Evolutionary conservation across 2,329 filamentous ascomycete species (phyloP).

Genomic region (Aspergillus jensenii): DNA sequence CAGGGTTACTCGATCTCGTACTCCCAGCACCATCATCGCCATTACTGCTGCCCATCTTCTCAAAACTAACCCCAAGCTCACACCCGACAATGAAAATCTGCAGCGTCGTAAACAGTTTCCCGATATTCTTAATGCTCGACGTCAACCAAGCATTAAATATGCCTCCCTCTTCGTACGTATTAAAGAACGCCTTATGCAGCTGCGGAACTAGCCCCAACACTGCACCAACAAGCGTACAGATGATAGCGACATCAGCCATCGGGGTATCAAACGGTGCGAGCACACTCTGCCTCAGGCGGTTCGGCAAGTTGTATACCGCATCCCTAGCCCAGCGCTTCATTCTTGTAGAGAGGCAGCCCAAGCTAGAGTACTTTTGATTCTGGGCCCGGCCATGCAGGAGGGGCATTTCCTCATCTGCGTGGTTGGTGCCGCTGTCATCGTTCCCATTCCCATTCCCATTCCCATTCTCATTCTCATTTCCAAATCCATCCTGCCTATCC

Average conservation of each 20-base stretch:
- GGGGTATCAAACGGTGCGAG: slow-evolving; percentile 43
- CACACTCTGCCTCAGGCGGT: slow-evolving; percentile 30
- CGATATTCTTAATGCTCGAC: slow-evolving; percentile 60
- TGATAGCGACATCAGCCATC: slow-evolving; percentile 62
- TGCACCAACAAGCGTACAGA: slow-evolving; percentile 60
- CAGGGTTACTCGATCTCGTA: slow-evolving; percentile 38
- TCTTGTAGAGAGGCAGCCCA: background rate
- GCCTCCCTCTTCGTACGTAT: slow-evolving; percentile 56
- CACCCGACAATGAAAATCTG: slow-evolving; percentile 67
- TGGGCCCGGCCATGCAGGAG: slow-evolving; percentile 46
- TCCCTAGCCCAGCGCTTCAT: background rate
- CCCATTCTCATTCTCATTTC: background rate
- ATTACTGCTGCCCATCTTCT: slow-evolving; percentile 41
- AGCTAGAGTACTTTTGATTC: slow-evolving; percentile 15
- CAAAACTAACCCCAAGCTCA: slow-evolving; percentile 59
- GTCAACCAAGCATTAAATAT: slow-evolving; percentile 68
- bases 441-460: background rate
- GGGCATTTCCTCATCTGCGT: slow-evolving; percentile 50
- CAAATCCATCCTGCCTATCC: background rate
- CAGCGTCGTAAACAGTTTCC: slow-evolving; percentile 62
- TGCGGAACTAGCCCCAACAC: slow-evolving; percentile 60
- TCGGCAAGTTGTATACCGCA: slow-evolving; percentile 32
- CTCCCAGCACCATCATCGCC: slow-evolving; percentile 1
- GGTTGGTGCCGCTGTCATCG: slow-evolving; percentile 5
- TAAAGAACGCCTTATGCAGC: slow-evolving; percentile 64